Evolutionary conservation across 495 filamentous ascomycete genomes (phyloP), one percentile per base, ranked within the genome.

Genomic region (Hypoxylon cercidicola): DNA sequence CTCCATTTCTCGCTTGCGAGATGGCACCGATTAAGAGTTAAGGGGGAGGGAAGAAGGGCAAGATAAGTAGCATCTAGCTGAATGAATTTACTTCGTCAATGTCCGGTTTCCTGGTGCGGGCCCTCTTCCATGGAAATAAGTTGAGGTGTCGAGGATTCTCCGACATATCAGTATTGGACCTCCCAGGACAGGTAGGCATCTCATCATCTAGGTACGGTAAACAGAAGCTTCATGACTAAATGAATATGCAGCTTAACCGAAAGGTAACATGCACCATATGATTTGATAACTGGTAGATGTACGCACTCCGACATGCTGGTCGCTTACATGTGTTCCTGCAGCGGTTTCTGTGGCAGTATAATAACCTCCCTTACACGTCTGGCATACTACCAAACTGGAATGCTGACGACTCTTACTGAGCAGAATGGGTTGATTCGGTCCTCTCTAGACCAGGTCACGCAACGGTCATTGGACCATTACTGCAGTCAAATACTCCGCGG

Each of bases 401-500:
- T 11, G 16, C 20, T 16, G 7, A 43, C 40, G 16, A 19, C 16
- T 40, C 15, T 16, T 40, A 9, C 3, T n/a, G 37, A 15, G 2
- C 2, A 9, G 13, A 40, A 3, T 40, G 37, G 37, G 37, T 15
- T 16, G 13, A 1, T 15, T 15, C 15, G 21, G 21, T 47, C 18
- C 6, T n/a, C 0, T 49, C n/a, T 6, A 16, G n/a, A 12, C 4
- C 32, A 11, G 44, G 15, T 16, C 46, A 16, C 35, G 25, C 8
- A 18, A 43, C 32, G 9, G 34, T 49, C 50, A 66, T 45, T 60
- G 44, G 56, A 50, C 44, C 48, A 60, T 46, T 21, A 21, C 44
- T 18, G 18, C 39, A 60, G 5, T 1, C 19, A 28, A 39, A 7
- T 19, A 18, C 16, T 40, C 20, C 35, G 13, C 37, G 46, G 20